These are phyloP conservation scores for Extremus antarcticus DNA, from an alignment of 495 filamentous ascomycete genomes.

Conservation along the genomic window DNA sequence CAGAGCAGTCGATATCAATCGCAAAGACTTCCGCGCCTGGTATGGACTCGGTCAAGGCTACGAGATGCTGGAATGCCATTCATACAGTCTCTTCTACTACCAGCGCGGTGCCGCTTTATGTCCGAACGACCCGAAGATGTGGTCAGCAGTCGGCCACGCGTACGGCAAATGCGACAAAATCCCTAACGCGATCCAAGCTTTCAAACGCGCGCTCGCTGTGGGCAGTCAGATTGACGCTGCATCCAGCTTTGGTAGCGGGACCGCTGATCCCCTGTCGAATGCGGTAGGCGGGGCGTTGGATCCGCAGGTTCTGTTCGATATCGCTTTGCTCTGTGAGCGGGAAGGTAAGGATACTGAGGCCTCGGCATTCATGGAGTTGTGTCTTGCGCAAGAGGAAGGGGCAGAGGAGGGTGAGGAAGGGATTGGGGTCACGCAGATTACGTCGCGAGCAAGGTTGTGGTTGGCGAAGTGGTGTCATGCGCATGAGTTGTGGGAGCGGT, in stretches of 20 bases:
- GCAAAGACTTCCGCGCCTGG: slow-evolving; percentile 96
- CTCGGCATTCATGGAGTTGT: slow-evolving; percentile 87
- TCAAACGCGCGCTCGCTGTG: slow-evolving; percentile 80
- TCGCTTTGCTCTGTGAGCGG: slow-evolving; percentile 79
- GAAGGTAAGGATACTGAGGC: slow-evolving; percentile 66
- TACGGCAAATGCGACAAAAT: slow-evolving; percentile 76
- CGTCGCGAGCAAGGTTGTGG: slow-evolving; percentile 89
- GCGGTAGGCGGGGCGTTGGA: slow-evolving; percentile 53
- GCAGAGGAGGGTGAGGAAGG: slow-evolving; percentile 34
- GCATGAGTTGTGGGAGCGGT: slow-evolving; percentile 58
- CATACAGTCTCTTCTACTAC: slow-evolving; percentile 94
- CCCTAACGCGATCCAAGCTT: slow-evolving; percentile 80
- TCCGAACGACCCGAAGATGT: slow-evolving; percentile 95
- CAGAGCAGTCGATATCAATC: slow-evolving; percentile 90
- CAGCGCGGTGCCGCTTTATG: slow-evolving; percentile 84
- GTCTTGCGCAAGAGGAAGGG: slow-evolving; percentile 76
- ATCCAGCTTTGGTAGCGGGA: slow-evolving; percentile 26
- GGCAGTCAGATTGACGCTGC: slow-evolving; percentile 64
- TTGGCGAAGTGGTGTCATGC: slow-evolving; percentile 72
- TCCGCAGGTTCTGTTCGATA: slow-evolving; percentile 79
- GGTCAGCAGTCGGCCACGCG: slow-evolving; percentile 88
- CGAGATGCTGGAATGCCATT: slow-evolving; percentile 94
- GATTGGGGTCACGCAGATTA: slow-evolving; percentile 66
- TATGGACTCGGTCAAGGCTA: slow-evolving; percentile 96
- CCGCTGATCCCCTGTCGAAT: slow-evolving; percentile 10